Conservation (phyloP, 768 basidiomycete genomes). For the Russula foetens region DNA sequence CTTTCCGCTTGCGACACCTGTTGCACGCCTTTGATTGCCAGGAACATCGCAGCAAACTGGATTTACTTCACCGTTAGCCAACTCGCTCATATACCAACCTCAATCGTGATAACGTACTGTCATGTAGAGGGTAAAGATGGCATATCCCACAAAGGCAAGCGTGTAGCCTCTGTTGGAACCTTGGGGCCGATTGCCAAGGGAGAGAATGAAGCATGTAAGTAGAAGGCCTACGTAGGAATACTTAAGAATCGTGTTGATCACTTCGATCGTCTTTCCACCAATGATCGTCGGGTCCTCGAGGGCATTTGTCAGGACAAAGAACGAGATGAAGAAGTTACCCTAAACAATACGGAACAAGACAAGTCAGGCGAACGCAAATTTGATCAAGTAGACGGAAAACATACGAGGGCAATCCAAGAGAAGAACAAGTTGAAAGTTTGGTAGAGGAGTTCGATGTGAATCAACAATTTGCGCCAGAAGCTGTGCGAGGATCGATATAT, state of each 20-base stretch:
- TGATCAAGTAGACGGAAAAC: slow-evolving; percentile 20
- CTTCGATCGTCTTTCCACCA: slow-evolving; percentile 48
- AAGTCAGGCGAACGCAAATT: background rate
- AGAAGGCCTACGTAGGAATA: slow-evolving; percentile 87
- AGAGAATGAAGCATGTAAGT: slow-evolving; percentile 79
- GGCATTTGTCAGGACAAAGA: slow-evolving; percentile 65
- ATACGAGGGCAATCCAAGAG: slow-evolving; percentile 80
- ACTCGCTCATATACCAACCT: background rate
- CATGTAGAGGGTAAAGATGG: slow-evolving; percentile 93
- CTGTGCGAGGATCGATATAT: slow-evolving; percentile 86
- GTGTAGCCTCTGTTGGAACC: slow-evolving; percentile 87
- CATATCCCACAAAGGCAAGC: slow-evolving; percentile 79
- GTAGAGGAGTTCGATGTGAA: slow-evolving; percentile 91
- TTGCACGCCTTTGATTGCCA: slow-evolving; percentile 76
- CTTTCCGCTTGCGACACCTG: slow-evolving; percentile 41
- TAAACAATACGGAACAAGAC: slow-evolving; percentile 1
- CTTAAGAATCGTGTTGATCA: slow-evolving; percentile 69
- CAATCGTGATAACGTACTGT: slow-evolving; percentile 44
- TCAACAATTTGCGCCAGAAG: slow-evolving; percentile 82
- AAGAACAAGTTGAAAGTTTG: slow-evolving; percentile 87
- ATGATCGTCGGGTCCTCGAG: slow-evolving; percentile 58
- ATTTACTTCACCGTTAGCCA: slow-evolving; percentile 7
- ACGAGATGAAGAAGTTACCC: slow-evolving; percentile 92
- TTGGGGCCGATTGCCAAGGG: slow-evolving; percentile 87
- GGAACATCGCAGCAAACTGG: slow-evolving; percentile 67